Conservation (phyloP, 179 eudicot species). For the Camellia oleifera region DNA sequence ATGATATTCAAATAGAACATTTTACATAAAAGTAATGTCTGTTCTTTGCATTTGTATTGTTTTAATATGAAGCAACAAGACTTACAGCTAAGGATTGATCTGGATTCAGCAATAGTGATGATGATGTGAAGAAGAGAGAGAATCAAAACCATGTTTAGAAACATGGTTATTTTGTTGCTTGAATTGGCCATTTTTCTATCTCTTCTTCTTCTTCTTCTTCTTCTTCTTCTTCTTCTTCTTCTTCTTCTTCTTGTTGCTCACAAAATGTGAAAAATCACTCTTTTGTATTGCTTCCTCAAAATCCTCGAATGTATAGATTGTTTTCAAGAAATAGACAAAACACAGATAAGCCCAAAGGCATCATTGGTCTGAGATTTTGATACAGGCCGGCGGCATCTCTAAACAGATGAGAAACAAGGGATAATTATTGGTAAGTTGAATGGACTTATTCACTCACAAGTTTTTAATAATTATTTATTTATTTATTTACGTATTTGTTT, state of each 20-base stretch:
- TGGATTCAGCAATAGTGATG: conserved; percentile 17
- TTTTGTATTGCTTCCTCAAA: not conserved
- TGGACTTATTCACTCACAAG: no score
- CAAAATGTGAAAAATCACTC: not conserved
- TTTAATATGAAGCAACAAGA: not conserved
- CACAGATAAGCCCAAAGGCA: not conserved
- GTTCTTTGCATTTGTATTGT: no score
- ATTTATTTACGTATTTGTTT: no score
- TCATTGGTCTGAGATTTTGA: no score
- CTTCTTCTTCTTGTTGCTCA: not conserved
- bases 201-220: not conserved
- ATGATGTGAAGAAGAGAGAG: conserved; percentile 23
- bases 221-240: not conserved
- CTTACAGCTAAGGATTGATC: conserved; percentile 10
- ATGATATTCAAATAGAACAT: no score
- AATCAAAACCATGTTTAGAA: not conserved
- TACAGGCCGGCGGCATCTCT: no score
- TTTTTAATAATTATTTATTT: no score
- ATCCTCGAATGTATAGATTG: not conserved
- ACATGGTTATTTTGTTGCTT: conserved; percentile 9
- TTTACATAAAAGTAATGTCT: no score
- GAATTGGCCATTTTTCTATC: conserved; percentile 10
- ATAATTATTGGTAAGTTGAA: no score
- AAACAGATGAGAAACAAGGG: no score
- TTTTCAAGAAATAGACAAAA: not conserved